Base-by-base conservation (phyloP, 345 rosid species). In the Heritiera fomes region DNA sequence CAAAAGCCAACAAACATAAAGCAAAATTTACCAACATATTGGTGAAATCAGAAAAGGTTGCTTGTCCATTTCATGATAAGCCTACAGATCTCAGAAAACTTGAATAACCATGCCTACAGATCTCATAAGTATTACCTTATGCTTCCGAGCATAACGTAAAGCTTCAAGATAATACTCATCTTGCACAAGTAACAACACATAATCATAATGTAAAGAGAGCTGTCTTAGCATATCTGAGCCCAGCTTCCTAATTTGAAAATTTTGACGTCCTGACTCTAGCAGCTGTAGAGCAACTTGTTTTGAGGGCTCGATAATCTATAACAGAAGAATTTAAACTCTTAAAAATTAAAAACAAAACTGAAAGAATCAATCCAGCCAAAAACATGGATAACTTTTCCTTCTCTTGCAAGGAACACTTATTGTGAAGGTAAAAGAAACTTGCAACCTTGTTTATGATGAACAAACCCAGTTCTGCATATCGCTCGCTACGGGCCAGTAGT, bases 281-380 rank as follows among this genome's bases (percentile, higher is more conserved):
- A 97, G 93, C 80, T 97, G 97, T 84, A 93, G 69, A 56, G 99
- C 98, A 40, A 93, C 98, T 85, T 97, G 96, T 85, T 92, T 97
- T 14, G 98, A 97, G 59, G 96, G 97, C 80, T 94, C 94, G 45
- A 94, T 85, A 85, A 94, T 89, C 99, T 97, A 86, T 62, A 15
- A 15, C 41, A 59, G 65, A 79, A 82, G 62, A 83, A 30, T 23
- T 32, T 61, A 56, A 32, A 71, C 52, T 6, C 40, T 43, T 74
- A 77, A 75, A 38, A 78, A 49, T 72, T 65, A 2, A 30, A 71
- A 15, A 30, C 14, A 30, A 28, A 14, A 45, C 20, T 45, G 15
- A 68, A 46, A 34, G 20, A 9, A 45, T 50, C 68, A 70, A 71
- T 56, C 75, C 58, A 73, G 47, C 45, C 32, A 41, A 6, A 56